Evolutionary conservation across 2,329 filamentous ascomycete genomes (phyloP).

Genomic region (Monosporascus cannonballus): DNA sequence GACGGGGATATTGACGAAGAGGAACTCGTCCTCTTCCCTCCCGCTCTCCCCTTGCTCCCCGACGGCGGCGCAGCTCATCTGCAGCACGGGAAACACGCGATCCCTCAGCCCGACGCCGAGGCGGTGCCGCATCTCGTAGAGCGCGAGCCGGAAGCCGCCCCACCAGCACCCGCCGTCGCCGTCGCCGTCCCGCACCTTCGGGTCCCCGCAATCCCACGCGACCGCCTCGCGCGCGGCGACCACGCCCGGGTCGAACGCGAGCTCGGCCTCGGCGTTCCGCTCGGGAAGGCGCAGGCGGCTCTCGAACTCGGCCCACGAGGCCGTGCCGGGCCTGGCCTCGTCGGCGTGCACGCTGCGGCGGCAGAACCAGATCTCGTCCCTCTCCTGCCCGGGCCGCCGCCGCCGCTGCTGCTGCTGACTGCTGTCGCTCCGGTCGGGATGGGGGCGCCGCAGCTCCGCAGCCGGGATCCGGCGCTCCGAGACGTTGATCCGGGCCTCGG

Average conservation of each 20-base stretch:
- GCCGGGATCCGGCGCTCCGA: constrained; percentile 37
- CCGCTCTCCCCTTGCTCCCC: constrained; percentile 18
- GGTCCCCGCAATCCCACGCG: constrained; percentile 39
- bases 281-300: constrained; percentile 46
- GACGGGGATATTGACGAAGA: constrained; percentile 53
- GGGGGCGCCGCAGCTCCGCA: background rate
- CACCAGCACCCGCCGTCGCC: constrained; percentile 33
- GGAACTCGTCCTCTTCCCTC: constrained; percentile 35
- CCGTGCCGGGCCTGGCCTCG: constrained; percentile 43
- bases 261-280: constrained; percentile 48
- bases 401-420: constrained; percentile 3
- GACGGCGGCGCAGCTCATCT: constrained; percentile 47
- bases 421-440: too few relatives aligned
- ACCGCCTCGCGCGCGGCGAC: constrained; percentile 40
- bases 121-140: constrained; percentile 62
- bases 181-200: constrained; percentile 20
- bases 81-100: constrained; percentile 61
- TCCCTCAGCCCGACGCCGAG: constrained; percentile 54
- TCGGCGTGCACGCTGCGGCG: constrained; percentile 58
- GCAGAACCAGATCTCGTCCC: constrained; percentile 55
- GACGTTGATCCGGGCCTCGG: constrained; percentile 45
- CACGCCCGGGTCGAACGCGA: constrained; percentile 52
- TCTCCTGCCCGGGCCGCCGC: constrained; percentile 5
- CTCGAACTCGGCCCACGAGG: constrained; percentile 59
- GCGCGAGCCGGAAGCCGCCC: constrained; percentile 40